These are phyloP conservation scores for Butyriboletus appendiculatus DNA, from an alignment of 1,284 basidiomycete genomes.

Conservation along the genomic window DNA sequence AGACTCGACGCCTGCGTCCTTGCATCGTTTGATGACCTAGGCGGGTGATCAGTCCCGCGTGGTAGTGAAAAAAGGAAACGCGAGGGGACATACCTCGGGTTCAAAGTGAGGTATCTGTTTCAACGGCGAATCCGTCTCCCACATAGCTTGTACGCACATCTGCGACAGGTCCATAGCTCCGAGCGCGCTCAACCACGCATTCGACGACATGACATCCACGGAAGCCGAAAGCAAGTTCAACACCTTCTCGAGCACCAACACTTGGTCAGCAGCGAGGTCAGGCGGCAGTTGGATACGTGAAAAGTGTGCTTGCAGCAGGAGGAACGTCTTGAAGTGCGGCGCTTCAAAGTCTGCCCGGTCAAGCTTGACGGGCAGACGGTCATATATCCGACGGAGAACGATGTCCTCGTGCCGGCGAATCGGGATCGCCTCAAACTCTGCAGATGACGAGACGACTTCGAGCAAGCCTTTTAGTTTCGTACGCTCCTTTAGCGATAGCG, in stretches of 20 bases:
- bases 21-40: slow-evolving; percentile 84
- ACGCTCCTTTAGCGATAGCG: slow-evolving; percentile 90
- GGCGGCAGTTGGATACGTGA: slow-evolving; percentile 89
- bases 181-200: slow-evolving; percentile 91
- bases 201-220: slow-evolving; percentile 97
- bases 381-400: slow-evolving; percentile 86
- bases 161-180: slow-evolving; percentile 99
- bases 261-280: slow-evolving; percentile 92
- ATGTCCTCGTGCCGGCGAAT: slow-evolving; percentile 91
- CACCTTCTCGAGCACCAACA: slow-evolving; percentile 84
- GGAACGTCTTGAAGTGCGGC: slow-evolving; percentile 98
- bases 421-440: slow-evolving; percentile 94
- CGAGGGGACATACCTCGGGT: slow-evolving; percentile 53
- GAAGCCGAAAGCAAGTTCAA: slow-evolving; percentile 90
- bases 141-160: slow-evolving; percentile 98
- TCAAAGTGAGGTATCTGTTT: slow-evolving; percentile 98
- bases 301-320: slow-evolving; percentile 97
- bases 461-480: slow-evolving; percentile 98
- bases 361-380: slow-evolving; percentile 96
- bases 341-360: slow-evolving; percentile 85
- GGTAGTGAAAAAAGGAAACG: neutral
- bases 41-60: slow-evolving; percentile 5
- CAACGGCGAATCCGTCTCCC: slow-evolving; percentile 94
- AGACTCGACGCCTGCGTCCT: slow-evolving; percentile 75
- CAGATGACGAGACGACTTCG: slow-evolving; percentile 94